phyloP scores from a whole-genome alignment of 2,329 filamentous ascomycete species.

The Colletotrichum liriopes region DNA sequence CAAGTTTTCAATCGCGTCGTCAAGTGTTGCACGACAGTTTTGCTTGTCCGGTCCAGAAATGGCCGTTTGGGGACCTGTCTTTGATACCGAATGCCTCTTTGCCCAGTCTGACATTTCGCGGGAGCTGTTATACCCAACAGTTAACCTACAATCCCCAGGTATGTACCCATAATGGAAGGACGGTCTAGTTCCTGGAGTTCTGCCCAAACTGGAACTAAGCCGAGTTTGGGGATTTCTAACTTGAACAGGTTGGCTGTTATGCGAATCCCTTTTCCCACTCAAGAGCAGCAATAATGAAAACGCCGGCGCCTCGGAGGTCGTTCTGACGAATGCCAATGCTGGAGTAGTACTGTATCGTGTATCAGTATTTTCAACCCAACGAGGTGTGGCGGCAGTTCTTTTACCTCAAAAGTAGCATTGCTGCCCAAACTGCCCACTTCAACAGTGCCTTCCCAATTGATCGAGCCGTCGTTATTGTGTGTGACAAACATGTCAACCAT shows the following conservation, averaged over 20 bases:
- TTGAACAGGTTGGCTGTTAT: not conserved
- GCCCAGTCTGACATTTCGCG: too few species aligned
- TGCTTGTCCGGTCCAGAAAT: too few species aligned
- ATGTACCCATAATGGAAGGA: too few species aligned
- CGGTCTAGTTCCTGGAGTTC: too few species aligned
- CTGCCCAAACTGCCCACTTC: conserved; percentile 66
- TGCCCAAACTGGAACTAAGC: too few species aligned
- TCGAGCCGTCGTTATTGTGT: conserved; percentile 61
- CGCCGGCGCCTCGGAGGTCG: conserved; percentile 49
- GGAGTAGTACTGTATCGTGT: conserved; percentile 47
- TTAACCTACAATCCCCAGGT: too few species aligned
- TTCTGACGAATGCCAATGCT: conserved; percentile 48
- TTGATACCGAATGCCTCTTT: too few species aligned
- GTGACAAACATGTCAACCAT: conserved; percentile 63
- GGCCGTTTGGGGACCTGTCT: too few species aligned
- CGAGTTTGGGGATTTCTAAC: not conserved
- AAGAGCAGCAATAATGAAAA: conserved; percentile 49
- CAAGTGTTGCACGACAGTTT: too few species aligned
- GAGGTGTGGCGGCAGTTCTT: conserved; percentile 13
- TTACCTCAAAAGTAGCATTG: conserved; percentile 65
- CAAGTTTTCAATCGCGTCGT: too few species aligned
- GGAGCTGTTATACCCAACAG: too few species aligned
- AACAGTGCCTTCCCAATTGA: conserved; percentile 68
- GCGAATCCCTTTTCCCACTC: conserved; percentile 47
- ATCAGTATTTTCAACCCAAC: not conserved